A percentile compares a stretch with the other conserved stretches of the same genome.
These are phyloP conservation scores for Pelargonium exstipulatum DNA, from an alignment of 441 rosid species.

Conservation along the genomic window DNA sequence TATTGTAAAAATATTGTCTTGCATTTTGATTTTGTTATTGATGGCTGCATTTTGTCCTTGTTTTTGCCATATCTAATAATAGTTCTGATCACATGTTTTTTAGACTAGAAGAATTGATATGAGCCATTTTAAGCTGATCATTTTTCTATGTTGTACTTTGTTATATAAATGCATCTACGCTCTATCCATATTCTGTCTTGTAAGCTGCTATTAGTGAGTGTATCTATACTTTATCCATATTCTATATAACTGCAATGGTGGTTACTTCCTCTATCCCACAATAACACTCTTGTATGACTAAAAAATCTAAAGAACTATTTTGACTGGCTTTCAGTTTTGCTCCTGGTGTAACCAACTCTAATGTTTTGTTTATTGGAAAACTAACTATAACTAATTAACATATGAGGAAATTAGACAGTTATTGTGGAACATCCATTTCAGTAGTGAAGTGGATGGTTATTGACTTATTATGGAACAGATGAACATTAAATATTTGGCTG, in stretches of 20 bases:
- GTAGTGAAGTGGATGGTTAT: neutral
- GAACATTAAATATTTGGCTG: neutral
- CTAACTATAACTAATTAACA: neutral
- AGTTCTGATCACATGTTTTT: neutral
- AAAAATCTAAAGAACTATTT: neutral
- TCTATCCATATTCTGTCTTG: neutral
- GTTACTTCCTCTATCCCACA: neutral
- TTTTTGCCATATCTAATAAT: neutral
- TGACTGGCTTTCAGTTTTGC: neutral
- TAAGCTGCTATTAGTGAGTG: neutral
- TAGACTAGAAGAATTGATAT: neutral
- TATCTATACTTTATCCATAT: too few relatives aligned
- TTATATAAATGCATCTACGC: neutral
- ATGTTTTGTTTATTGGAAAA: neutral
- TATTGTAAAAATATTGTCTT: neutral
- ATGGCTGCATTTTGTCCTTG: neutral
- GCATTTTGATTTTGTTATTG: neutral
- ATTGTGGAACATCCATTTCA: neutral
- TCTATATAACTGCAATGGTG: neutral
- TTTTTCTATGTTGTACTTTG: neutral
- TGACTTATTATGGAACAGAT: neutral
- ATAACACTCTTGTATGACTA: neutral
- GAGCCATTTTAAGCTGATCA: neutral
- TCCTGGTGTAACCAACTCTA: neutral
- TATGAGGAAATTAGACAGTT: neutral